Evolutionary conservation across 2,329 filamentous ascomycete genomes (phyloP).

Genomic region (Didymella glomerata): DNA sequence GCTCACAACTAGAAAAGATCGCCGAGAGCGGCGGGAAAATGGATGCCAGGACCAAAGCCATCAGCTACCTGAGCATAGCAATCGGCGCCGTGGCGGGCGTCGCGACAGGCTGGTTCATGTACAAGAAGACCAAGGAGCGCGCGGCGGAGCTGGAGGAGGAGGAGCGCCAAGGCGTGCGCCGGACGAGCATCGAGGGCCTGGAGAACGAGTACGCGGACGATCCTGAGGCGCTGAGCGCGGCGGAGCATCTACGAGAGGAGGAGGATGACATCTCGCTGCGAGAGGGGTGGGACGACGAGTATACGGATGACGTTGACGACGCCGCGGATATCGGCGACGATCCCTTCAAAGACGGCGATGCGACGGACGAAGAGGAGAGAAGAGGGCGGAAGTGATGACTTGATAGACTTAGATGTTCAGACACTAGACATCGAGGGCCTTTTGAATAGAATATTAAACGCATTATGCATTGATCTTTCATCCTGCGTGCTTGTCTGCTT

Average conservation of each 20-base stretch:
- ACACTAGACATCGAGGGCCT: not conserved
- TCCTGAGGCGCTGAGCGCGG: conserved; percentile 53
- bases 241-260: conserved; percentile 55
- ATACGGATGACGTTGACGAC: conserved; percentile 58
- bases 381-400: conserved; percentile 6
- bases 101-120: conserved; percentile 84
- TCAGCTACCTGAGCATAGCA: conserved; percentile 85
- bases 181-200: conserved; percentile 46
- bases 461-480: not conserved
- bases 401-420: not conserved
- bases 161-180: conserved; percentile 51
- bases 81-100: conserved; percentile 76
- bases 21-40: conserved; percentile 86
- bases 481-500: not conserved
- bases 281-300: conserved; percentile 58
- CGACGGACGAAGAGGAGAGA: conserved; percentile 41
- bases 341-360: conserved; percentile 56
- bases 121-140: conserved; percentile 65
- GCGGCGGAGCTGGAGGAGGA: conserved; percentile 60
- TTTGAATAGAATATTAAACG: conserved; percentile 1
- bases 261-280: conserved; percentile 62
- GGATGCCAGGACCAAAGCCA: conserved; percentile 76
- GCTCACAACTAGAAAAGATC: conserved; percentile 79
- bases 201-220: conserved; percentile 56
- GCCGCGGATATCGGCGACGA: conserved; percentile 52